A percentile compares a stretch with the other conserved stretches of the same genome.
These are phyloP conservation scores for Ceriops tagal DNA, from an alignment of 345 rosid genomes.

Conservation along the genomic window DNA sequence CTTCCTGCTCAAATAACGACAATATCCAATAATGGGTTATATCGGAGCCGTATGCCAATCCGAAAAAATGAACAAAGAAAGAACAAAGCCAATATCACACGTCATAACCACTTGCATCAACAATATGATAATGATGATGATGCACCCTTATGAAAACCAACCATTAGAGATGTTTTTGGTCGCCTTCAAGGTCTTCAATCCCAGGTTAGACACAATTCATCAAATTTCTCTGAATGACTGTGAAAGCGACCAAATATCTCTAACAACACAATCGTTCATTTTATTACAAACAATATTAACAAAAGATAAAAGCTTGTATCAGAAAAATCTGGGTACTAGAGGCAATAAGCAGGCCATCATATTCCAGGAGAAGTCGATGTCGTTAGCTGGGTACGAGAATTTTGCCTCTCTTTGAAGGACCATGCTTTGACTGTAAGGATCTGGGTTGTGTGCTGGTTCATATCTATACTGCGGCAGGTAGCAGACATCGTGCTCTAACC, in stretches of 20 bases:
- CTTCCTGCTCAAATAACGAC: too few species aligned
- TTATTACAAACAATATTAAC: background rate
- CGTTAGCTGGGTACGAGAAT: constrained; percentile 11
- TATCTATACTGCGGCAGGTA: constrained; percentile 3
- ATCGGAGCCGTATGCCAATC: too few species aligned
- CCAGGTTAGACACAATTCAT: background rate
- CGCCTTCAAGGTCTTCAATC: background rate
- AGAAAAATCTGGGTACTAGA: constrained; percentile 31
- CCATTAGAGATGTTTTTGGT: background rate
- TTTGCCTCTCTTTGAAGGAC: constrained; percentile 15
- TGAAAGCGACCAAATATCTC: background rate
- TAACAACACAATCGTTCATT: background rate
- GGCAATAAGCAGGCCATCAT: constrained; percentile 27
- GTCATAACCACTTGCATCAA: too few species aligned
- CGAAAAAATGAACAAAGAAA: too few species aligned
- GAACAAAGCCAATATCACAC: too few species aligned
- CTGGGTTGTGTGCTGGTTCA: constrained; percentile 5
- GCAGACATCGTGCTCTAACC: constrained; percentile 19
- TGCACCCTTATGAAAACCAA: too few species aligned
- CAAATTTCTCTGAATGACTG: background rate
- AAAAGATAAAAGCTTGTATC: background rate
- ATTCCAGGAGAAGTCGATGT: constrained; percentile 27
- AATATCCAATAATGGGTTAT: too few species aligned
- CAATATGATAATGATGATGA: too few species aligned
- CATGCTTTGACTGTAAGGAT: constrained; percentile 9